Conservation (phyloP, 768 basidiomycete species). For the Suillus paluster region DNA sequence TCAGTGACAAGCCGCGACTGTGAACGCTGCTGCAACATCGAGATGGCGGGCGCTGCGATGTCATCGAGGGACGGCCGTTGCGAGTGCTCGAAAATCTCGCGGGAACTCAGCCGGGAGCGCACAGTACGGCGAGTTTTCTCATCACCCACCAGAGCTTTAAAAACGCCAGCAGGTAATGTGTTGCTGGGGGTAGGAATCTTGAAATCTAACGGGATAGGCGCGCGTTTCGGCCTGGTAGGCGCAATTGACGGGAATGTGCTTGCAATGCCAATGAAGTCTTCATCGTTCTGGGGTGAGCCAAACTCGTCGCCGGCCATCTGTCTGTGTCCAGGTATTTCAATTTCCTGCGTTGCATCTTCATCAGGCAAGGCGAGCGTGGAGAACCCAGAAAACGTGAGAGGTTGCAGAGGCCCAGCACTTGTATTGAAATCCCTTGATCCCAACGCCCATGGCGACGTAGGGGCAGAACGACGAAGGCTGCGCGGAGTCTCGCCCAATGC, state of each 20-base stretch:
- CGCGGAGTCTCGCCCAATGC: constrained; percentile 52
- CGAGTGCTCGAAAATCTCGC: constrained; percentile 72
- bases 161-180: constrained; percentile 84
- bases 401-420: constrained; percentile 29
- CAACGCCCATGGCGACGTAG: constrained; percentile 41
- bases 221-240: constrained; percentile 54
- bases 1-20: constrained; percentile 62
- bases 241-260: constrained; percentile 17
- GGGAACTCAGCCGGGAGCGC: constrained; percentile 77
- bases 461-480: constrained; percentile 51
- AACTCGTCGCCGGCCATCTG: constrained; percentile 12
- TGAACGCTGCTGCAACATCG: constrained; percentile 61
- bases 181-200: constrained; percentile 65
- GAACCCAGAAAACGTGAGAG: constrained; percentile 75
- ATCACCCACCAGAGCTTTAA: constrained; percentile 76
- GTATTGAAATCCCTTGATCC: constrained; percentile 26
- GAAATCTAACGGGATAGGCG: constrained; percentile 84
- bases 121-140: constrained; percentile 72
- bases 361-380: constrained; percentile 40
- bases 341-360: constrained; percentile 15
- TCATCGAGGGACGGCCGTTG: constrained; percentile 81
- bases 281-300: constrained; percentile 21
- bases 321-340: constrained; percentile 12
- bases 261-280: constrained; percentile 7
- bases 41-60: constrained; percentile 66